phyloP scores from a whole-genome alignment of 768 basidiomycete genomes.

The Termitomyces eurrhizus region DNA sequence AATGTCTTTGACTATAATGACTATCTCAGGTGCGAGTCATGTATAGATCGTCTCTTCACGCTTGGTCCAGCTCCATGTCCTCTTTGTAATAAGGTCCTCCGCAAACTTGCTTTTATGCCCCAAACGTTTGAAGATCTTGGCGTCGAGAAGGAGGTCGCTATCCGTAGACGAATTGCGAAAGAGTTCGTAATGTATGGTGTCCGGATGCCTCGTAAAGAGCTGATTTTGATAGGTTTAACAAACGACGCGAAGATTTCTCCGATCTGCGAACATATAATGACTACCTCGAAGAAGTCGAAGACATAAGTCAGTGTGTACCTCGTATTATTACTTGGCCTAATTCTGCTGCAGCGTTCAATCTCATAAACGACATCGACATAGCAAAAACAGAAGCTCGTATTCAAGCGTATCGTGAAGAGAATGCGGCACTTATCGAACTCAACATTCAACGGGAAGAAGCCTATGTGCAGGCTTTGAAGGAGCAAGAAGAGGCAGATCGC shows the following conservation, averaged over 20 bases:
- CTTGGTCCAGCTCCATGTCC: constrained; percentile 96
- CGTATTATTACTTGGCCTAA: constrained; percentile 6
- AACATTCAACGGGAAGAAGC: constrained; percentile 83
- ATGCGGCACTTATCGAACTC: constrained; percentile 76
- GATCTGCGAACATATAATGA: constrained; percentile 84
- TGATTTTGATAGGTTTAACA: constrained; percentile 73
- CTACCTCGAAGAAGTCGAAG: constrained; percentile 94
- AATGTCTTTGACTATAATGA: not conserved
- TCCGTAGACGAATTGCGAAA: constrained; percentile 83
- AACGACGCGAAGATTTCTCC: constrained; percentile 83
- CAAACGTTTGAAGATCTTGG: constrained; percentile 92
- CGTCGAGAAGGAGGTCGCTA: constrained; percentile 92
- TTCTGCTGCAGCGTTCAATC: constrained; percentile 78
- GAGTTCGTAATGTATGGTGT: constrained; percentile 49
- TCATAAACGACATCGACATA: constrained; percentile 86
- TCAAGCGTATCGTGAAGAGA: constrained; percentile 71
- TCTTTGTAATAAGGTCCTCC: constrained; percentile 79
- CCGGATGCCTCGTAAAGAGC: not conserved
- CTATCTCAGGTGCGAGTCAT: constrained; percentile 86
- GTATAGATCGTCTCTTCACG: constrained; percentile 94
- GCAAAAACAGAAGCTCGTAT: constrained; percentile 82
- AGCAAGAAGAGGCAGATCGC: constrained; percentile 79
- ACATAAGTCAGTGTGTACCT: constrained; percentile 47
- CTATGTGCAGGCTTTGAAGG: constrained; percentile 64
- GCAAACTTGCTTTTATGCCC: constrained; percentile 93